These are phyloP conservation scores for Mucor sp. DNA, from an alignment of 371 early-diverging fungal species.

Conservation along the genomic window DNA sequence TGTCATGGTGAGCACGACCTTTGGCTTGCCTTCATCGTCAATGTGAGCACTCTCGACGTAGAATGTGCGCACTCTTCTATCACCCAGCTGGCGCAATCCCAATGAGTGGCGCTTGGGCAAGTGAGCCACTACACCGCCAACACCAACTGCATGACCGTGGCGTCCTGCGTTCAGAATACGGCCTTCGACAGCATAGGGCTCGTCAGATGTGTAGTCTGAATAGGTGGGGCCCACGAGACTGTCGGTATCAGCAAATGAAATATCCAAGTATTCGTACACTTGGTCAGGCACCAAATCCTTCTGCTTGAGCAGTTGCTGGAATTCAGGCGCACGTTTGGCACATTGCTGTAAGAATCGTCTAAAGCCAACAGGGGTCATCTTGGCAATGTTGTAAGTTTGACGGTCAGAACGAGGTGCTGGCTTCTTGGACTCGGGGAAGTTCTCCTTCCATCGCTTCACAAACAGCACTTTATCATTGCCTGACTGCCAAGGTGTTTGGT, in stretches of 20 bases:
- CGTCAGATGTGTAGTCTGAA: constrained; percentile 29
- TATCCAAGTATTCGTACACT: constrained; percentile 33
- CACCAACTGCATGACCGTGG: constrained; percentile 60
- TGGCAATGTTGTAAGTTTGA: constrained; percentile 45
- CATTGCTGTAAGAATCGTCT: constrained; percentile 56
- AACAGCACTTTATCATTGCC: constrained; percentile 57
- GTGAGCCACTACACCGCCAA: constrained; percentile 70
- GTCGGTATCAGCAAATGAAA: constrained; percentile 20
- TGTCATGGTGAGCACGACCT: constrained; percentile 42
- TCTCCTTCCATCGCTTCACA: constrained; percentile 69
- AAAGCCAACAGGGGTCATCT: constrained; percentile 66
- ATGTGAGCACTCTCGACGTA: constrained; percentile 65
- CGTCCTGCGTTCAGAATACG: constrained; percentile 59
- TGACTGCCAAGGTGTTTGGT: constrained; percentile 72
- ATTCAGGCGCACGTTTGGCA: constrained; percentile 50
- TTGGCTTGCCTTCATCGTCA: constrained; percentile 63
- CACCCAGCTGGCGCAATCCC: constrained; percentile 27
- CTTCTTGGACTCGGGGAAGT: constrained; percentile 64
- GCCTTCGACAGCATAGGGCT: constrained; percentile 57
- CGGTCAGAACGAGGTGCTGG: constrained; percentile 51
- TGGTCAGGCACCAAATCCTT: constrained; percentile 41
- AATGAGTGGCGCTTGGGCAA: constrained; percentile 43
- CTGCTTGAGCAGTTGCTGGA: constrained; percentile 50
- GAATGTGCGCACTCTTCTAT: constrained; percentile 58
- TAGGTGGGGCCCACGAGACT: constrained; percentile 39